Conservation (phyloP, 805 yeast species). For the Pichia sporocuriosa region DNA sequence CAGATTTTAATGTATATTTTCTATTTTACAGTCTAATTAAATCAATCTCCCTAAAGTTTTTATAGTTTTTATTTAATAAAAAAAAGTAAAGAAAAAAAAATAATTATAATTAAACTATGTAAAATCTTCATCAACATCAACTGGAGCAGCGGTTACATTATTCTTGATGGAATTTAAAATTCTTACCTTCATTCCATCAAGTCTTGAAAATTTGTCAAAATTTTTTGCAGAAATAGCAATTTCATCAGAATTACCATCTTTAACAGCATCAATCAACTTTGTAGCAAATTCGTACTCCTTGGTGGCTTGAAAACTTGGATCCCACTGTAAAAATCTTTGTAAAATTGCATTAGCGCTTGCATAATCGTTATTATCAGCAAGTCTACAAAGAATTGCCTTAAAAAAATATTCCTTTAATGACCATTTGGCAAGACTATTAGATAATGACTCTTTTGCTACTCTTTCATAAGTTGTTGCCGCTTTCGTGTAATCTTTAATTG, state of each 20-base stretch:
- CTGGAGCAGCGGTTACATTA: conserved; percentile 27
- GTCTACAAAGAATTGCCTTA: conserved; percentile 73
- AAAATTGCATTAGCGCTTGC: conserved; percentile 78
- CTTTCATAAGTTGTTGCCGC: conserved; percentile 75
- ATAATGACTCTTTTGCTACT: conserved; percentile 68
- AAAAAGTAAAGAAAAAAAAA: background rate
- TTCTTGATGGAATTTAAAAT: conserved; percentile 76
- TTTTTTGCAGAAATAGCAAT: conserved; percentile 71
- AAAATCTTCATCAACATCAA: conserved; percentile 30
- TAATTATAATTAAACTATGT: conserved; percentile 17
- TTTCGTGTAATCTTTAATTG: conserved; percentile 55
- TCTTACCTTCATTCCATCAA: conserved; percentile 87
- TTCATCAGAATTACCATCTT: conserved; percentile 71
- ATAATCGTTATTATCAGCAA: conserved; percentile 70
- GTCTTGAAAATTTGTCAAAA: conserved; percentile 78
- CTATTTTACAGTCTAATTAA: too few relatives aligned
- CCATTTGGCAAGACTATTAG: conserved; percentile 79
- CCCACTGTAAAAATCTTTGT: conserved; percentile 59
- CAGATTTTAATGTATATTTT: too few relatives aligned
- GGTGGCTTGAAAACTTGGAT: conserved; percentile 65
- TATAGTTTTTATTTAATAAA: too few relatives aligned
- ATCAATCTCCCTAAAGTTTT: too few relatives aligned
- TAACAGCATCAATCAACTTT: conserved; percentile 66
- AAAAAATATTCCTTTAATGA: conserved; percentile 86
- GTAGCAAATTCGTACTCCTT: conserved; percentile 67